Conservation (phyloP, 345 rosid genomes). For the Linum usitatissimum region DNA sequence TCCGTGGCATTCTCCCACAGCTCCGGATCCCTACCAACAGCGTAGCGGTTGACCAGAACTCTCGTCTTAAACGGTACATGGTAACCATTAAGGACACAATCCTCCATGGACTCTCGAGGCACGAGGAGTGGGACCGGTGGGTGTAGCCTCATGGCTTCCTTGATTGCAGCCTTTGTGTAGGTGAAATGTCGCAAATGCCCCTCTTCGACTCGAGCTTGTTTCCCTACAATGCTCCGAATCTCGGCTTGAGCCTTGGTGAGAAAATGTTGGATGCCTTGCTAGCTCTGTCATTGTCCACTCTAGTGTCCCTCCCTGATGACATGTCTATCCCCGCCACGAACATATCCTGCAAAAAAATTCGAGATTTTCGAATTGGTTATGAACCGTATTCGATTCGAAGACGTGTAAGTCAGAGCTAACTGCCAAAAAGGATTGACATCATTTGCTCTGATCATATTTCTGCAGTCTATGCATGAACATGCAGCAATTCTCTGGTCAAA, state of each 20-base stretch:
- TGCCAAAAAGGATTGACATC: too few relatives aligned
- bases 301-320: constrained; percentile 23
- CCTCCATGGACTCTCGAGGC: constrained; percentile 28
- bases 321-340: constrained; percentile 34
- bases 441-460: too few relatives aligned
- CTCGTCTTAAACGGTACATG: constrained; percentile 30
- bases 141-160: constrained; percentile 28
- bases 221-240: constrained; percentile 16
- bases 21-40: constrained; percentile 17
- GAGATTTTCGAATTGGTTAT: too few relatives aligned
- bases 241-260: constrained; percentile 25
- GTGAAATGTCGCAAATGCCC: constrained; percentile 14
- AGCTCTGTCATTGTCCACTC: constrained; percentile 35
- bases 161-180: constrained; percentile 27
- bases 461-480: too few relatives aligned
- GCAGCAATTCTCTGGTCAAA: too few relatives aligned
- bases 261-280: constrained; percentile 20
- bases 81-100: constrained; percentile 23
- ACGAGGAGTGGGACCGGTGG: constrained; percentile 30
- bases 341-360: constrained; percentile 23
- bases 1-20: constrained; percentile 20
- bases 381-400: too few relatives aligned
- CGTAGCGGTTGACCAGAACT: constrained; percentile 21
- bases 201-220: constrained; percentile 6
- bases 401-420: too few relatives aligned